These are phyloP conservation scores for Fusarium mangiferae DNA, from an alignment of 2,329 filamentous ascomycete genomes.

Conservation along the genomic window DNA sequence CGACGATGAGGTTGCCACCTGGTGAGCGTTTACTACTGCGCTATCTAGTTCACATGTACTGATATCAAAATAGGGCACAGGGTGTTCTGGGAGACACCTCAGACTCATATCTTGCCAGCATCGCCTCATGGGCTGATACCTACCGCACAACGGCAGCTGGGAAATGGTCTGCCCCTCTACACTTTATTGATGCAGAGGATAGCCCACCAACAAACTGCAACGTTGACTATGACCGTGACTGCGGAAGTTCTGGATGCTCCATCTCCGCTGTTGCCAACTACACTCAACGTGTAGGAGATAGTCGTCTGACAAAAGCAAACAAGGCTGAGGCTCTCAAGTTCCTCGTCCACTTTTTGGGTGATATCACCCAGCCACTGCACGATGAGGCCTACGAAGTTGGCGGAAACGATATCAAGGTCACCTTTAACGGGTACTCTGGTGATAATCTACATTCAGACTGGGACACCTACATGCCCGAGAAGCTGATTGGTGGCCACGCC, in stretches of 20 bases:
- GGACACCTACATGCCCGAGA: slow-evolving; percentile 8
- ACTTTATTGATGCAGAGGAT: slow-evolving; percentile 7
- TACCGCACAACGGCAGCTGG: slow-evolving; percentile 2
- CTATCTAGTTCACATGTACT: background rate
- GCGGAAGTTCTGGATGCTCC: slow-evolving; percentile 1
- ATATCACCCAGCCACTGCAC: background rate
- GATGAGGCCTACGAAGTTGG: slow-evolving; percentile 4
- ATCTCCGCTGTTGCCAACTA: slow-evolving; percentile 7
- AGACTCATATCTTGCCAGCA: slow-evolving; percentile 1
- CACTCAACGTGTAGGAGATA: slow-evolving; percentile 1
- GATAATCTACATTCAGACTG: slow-evolving; percentile 6
- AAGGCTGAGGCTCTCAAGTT: slow-evolving; percentile 9
- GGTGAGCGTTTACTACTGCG: fast-evolving
- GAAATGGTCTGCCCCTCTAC: slow-evolving; percentile 1
- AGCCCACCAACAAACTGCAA: slow-evolving; percentile 4
- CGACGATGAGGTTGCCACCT: background rate
- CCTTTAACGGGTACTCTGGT: background rate
- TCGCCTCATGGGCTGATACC: slow-evolving; percentile 8
- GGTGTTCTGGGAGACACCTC: background rate
- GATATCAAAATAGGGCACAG: background rate
- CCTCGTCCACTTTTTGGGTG: background rate
- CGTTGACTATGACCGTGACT: slow-evolving; percentile 7
- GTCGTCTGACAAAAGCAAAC: background rate
- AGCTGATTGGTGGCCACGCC: background rate
- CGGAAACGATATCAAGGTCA: slow-evolving; percentile 4